Conservation (phyloP, 2,329 filamentous ascomycete species). For the Ceratocystis huliohia region DNA sequence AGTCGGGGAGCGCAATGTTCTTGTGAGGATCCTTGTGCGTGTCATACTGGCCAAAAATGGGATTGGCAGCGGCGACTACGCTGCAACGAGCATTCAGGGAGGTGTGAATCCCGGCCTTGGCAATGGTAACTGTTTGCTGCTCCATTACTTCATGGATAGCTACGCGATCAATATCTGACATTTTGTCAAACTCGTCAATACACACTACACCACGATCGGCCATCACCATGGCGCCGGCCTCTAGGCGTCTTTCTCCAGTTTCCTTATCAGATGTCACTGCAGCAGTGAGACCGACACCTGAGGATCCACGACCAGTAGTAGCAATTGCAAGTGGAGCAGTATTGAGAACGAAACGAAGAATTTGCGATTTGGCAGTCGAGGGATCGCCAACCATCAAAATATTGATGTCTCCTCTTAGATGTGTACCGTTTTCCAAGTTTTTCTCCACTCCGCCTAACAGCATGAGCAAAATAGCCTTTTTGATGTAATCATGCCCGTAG, state of each 20-base stretch:
- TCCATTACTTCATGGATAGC: slow-evolving; percentile 99
- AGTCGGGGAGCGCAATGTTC: slow-evolving; percentile 95
- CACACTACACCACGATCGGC: slow-evolving; percentile 94
- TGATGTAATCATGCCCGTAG: slow-evolving; percentile 93
- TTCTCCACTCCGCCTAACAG: slow-evolving; percentile 94
- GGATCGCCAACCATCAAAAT: slow-evolving; percentile 98
- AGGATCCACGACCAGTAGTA: slow-evolving; percentile 91
- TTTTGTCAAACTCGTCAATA: slow-evolving; percentile 99
- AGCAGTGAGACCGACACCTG: slow-evolving; percentile 91
- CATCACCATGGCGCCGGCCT: slow-evolving; percentile 98
- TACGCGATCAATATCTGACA: slow-evolving; percentile 95
- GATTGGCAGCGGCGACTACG: slow-evolving; percentile 91
- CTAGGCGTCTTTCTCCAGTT: slow-evolving; percentile 83
- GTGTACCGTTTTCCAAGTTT: slow-evolving; percentile 94
- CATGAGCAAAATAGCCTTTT: slow-evolving; percentile 93
- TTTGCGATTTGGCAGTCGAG: slow-evolving; percentile 96
- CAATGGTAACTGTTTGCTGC: slow-evolving; percentile 97
- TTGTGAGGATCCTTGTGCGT: slow-evolving; percentile 97
- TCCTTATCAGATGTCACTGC: slow-evolving; percentile 96
- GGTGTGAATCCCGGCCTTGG: slow-evolving; percentile 96
- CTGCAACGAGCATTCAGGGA: slow-evolving; percentile 93
- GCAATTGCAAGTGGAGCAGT: slow-evolving; percentile 93
- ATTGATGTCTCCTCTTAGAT: slow-evolving; percentile 96
- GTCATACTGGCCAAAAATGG: slow-evolving; percentile 96
- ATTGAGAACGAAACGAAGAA: slow-evolving; percentile 91